phyloP scores from a whole-genome alignment of 345 rosid genomes.

The Laguncularia racemosa region DNA sequence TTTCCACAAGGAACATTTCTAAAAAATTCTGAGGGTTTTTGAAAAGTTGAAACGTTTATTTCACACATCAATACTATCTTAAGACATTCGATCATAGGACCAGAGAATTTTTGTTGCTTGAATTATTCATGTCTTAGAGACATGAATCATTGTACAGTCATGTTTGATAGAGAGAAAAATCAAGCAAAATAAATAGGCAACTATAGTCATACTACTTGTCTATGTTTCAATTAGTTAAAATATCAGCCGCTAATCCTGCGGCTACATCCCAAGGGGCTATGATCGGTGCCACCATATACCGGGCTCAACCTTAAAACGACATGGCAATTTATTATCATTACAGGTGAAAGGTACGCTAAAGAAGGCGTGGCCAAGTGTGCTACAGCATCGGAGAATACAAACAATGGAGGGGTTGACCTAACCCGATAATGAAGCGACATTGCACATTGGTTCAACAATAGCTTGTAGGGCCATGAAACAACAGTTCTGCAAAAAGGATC shows the following conservation, averaged over 20 bases:
- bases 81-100: neutral
- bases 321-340: neutral
- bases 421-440: too few relatives aligned
- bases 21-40: neutral
- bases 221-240: neutral
- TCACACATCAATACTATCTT: neutral
- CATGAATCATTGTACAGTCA: conserved; percentile 24
- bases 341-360: conserved; percentile 3
- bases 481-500: too few relatives aligned
- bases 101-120: too few relatives aligned
- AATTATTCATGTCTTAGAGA: neutral
- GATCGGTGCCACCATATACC: too few relatives aligned
- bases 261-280: too few relatives aligned
- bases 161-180: conserved; percentile 1
- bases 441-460: too few relatives aligned
- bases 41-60: neutral
- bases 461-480: too few relatives aligned
- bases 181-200: neutral
- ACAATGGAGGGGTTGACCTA: conserved; percentile 13
- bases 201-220: neutral
- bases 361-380: conserved; percentile 13
- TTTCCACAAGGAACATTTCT: conserved; percentile 97
- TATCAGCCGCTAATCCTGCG: neutral
- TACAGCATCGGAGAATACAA: conserved; percentile 14
- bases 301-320: too few relatives aligned